Base-by-base conservation (phyloP, 495 filamentous ascomycete genomes). In the Aspergillus taichungensis region DNA sequence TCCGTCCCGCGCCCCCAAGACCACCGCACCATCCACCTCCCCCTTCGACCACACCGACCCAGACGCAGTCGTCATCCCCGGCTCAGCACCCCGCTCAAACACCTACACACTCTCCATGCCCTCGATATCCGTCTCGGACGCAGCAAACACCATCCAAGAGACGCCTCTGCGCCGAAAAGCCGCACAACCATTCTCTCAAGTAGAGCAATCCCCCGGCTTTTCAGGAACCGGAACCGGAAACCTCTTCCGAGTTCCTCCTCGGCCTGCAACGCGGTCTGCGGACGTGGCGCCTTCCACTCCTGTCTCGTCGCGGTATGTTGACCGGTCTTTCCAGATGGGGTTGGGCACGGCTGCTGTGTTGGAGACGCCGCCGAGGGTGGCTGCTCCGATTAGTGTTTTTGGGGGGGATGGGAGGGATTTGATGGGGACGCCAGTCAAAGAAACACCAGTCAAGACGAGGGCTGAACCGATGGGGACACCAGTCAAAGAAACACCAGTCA, bases 81-180 rank as follows among this genome's bases (percentile, higher is more conserved):
- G 40, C 2, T 62, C 59, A 5, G 43, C 42, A 3, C 47, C 50
- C 13, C 57, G 54, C 8, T 40, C 57, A 37, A 46, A 24, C 10
- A 9, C 18, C 27, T 50, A 9, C 46, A 34, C 28, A 30, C 30
- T 8, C 18, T 42, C 5, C 43, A 44, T 56, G 37, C 44, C 11
- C 33, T 27, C 33, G 49, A 62, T 48, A 44, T 56, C 35, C 54
- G 4, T 24, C 18, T 24, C 18, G 2, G 18, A 24, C 18, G 2
- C 18, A 24, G 1, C 18, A 24, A 24, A 56, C 6, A 49, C 55
- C 5, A 53, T 76, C n/a, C 63, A 72, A 45, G 74, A 77, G 38
- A 84, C 80, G 2, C 74, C 78, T 1, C 74, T 78, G 0, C 69
- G 71, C 3, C 64, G 71, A 12, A 56, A 70, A 12, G 18, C 18